Evolutionary conservation across 768 basidiomycete genomes (phyloP), one percentile per base, ranked within the genome.

Genomic region (Grammothele lineata): DNA sequence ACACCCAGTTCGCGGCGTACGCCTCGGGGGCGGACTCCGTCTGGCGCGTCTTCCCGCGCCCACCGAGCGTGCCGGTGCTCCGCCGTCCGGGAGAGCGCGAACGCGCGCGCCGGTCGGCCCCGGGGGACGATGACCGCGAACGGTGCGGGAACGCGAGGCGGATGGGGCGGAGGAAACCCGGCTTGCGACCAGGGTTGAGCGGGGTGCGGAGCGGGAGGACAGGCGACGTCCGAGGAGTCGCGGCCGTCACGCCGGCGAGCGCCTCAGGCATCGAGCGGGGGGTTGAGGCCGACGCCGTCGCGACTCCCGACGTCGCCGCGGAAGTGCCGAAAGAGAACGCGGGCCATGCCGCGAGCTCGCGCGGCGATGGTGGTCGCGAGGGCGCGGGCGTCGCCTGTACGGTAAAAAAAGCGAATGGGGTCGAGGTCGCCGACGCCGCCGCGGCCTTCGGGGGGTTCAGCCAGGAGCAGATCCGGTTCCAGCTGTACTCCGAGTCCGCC

Each of bases 111-210:
- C 51, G 48, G 27, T 7, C 27, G 35, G 35, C 8, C 8, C 35
- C 4, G 38, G 51, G 1, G 43, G 11, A 14, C 58, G 55, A 19
- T 3, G 64, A 62, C 3, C 53, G 50, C 9, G 63, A 61, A 30
- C 59, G 60, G 21, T 59, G 61, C 3, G 62, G 61, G 47, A 65
- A 64, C 12, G 62, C 60, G 37, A 63, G 56, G 38, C 57, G 57
- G 52, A 67, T 59, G 44, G 66, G 63, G 48, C 62, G 61, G 47
- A 67, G 56, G 50, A 66, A 58, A 53, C 62, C 60, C 9, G 65
- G 55, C 43, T 58, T 57, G 40, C 57, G 62, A 15, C 53, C 17
- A 37, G 54, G 45, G 1, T 40, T 27, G 34, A 40, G 43, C 15
- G 44, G 44, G 7, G 57, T 47, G 26, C 53, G 54, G 18, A 54